Conservation (phyloP, 257 asterid species). For the Coffea canephora region DNA sequence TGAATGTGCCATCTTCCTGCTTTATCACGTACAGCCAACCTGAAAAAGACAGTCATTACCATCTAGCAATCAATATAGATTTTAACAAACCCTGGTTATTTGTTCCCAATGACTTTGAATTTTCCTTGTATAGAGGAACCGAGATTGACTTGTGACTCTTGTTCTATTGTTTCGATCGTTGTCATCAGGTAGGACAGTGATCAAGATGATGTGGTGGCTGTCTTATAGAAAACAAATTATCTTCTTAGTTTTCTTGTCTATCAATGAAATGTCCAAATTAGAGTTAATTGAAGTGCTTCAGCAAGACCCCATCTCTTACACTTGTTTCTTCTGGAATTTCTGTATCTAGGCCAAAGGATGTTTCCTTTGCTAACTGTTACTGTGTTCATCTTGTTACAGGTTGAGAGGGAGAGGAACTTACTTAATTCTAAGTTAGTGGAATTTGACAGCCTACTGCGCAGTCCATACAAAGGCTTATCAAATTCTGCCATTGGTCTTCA, state of each 20-base stretch:
- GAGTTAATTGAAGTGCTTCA: not conserved
- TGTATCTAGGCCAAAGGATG: not conserved
- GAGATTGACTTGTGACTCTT: not conserved
- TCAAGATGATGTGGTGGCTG: not conserved
- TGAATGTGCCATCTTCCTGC: not conserved
- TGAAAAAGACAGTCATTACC: too few species aligned
- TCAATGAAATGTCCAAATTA: not conserved
- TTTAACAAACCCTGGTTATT: not conserved
- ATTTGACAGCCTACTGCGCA: constrained; percentile 61
- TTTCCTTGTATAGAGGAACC: not conserved
- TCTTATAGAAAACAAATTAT: not conserved
- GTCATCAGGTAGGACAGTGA: not conserved
- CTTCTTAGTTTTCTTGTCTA: not conserved
- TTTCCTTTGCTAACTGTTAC: constrained; percentile 15
- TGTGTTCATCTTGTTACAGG: constrained; percentile 43
- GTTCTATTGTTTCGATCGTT: not conserved
- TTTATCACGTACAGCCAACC: not conserved
- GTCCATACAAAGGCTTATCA: constrained; percentile 40
- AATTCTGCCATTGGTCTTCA: constrained; percentile 45
- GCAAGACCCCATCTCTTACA: not conserved
- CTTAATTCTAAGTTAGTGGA: constrained; percentile 64
- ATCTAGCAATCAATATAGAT: not conserved
- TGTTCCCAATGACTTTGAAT: not conserved
- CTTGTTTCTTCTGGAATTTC: not conserved
- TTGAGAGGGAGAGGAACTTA: constrained; percentile 73